These are phyloP conservation scores for Diaporthe ampelina DNA, from an alignment of 2,329 filamentous ascomycete species.

Conservation along the genomic window DNA sequence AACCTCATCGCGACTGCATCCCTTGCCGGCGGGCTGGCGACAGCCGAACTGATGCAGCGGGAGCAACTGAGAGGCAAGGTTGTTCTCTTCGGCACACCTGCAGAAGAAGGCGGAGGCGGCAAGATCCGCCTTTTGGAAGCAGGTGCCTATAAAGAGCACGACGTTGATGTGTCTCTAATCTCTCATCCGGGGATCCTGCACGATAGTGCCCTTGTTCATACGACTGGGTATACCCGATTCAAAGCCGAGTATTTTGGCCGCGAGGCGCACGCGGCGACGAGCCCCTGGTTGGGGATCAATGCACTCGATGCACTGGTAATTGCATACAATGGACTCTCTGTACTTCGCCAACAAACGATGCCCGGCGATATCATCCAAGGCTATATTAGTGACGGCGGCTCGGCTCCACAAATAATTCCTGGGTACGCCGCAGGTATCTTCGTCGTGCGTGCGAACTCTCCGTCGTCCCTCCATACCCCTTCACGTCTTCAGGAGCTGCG, in stretches of 20 bases:
- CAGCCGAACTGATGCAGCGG: constrained; percentile 58
- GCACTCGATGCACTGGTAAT: constrained; percentile 69
- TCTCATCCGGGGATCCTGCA: constrained; percentile 59
- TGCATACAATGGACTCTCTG: constrained; percentile 62
- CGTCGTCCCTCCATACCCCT: constrained; percentile 46
- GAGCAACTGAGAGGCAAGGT: constrained; percentile 58
- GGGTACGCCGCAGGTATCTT: constrained; percentile 61
- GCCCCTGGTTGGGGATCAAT: constrained; percentile 72
- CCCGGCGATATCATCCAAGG: constrained; percentile 65
- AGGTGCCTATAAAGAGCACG: constrained; percentile 58
- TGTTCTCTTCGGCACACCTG: constrained; percentile 65
- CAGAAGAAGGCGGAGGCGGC: constrained; percentile 57
- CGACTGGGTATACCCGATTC: constrained; percentile 64
- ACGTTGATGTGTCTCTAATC: constrained; percentile 55
- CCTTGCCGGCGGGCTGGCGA: constrained; percentile 61
- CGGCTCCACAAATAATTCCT: constrained; percentile 69
- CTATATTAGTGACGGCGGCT: constrained; percentile 66
- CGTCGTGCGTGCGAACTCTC: constrained; percentile 56
- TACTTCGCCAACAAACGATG: constrained; percentile 69
- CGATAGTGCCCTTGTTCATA: constrained; percentile 64
- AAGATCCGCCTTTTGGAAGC: constrained; percentile 59
- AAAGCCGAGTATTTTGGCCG: constrained; percentile 67
- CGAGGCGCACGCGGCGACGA: constrained; percentile 68
- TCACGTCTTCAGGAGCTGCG: constrained; percentile 56
- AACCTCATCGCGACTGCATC: constrained; percentile 67